Evolutionary conservation across 768 basidiomycete genomes (phyloP).

Genomic region (Hygrocybe coccinea): DNA sequence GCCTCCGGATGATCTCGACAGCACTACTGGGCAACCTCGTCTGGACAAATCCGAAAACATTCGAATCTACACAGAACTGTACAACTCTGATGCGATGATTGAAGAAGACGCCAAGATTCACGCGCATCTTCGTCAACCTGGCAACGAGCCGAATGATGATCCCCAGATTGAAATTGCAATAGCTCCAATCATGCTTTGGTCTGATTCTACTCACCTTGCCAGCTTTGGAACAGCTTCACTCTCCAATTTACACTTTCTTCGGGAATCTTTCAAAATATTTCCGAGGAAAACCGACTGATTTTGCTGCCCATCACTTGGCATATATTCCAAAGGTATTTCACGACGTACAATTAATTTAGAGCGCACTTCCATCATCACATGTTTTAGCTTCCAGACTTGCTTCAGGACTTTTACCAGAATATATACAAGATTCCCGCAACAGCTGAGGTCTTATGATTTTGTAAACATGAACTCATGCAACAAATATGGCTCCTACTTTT

Average conservation of each 20-base stretch:
- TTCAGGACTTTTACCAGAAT: conserved; percentile 7
- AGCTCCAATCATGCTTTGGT: conserved; percentile 23
- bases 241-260: conserved; percentile 33
- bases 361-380: not conserved
- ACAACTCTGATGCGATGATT: conserved; percentile 15
- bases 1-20: conserved; percentile 11
- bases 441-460: conserved; percentile 12
- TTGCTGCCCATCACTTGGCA: conserved; percentile 25
- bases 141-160: not conserved
- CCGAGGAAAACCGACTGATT: conserved; percentile 16
- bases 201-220: conserved; percentile 28
- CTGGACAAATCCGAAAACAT: not conserved
- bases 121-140: not conserved
- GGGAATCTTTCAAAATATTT: conserved; percentile 35
- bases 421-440: conserved; percentile 1
- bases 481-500: conserved; percentile 22
- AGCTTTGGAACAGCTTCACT: conserved; percentile 24
- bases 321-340: conserved; percentile 24
- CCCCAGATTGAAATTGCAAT: conserved; percentile 15
- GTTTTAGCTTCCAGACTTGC: conserved; percentile 10
- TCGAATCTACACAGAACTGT: conserved; percentile 17
- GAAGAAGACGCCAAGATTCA: conserved; percentile 9
- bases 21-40: not conserved
- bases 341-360: not conserved
- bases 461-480: conserved; percentile 26